Evolutionary conservation across 345 rosid species (phyloP).

Genomic region (Ceriops tagal): DNA sequence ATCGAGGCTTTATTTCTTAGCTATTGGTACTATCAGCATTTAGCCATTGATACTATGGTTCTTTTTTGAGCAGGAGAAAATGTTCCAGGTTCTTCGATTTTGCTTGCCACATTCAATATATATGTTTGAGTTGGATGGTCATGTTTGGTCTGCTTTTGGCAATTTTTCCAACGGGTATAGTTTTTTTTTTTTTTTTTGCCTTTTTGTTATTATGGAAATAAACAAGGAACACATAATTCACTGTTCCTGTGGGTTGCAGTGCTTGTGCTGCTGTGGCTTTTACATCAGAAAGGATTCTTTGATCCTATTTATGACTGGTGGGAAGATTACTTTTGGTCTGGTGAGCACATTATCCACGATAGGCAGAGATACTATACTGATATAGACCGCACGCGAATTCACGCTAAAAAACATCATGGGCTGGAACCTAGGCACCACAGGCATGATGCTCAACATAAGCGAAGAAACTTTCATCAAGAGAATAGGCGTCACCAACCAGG

Average conservation of each 20-base stretch:
- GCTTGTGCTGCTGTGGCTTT: conserved; percentile 71
- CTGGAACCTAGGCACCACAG: conserved; percentile 37
- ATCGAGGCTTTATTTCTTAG: background rate
- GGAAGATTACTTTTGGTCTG: conserved; percentile 52
- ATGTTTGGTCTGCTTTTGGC: conserved; percentile 72
- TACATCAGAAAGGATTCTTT: conserved; percentile 83
- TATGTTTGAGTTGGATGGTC: conserved; percentile 86
- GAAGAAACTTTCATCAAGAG: conserved; percentile 31
- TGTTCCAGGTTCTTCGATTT: conserved; percentile 82
- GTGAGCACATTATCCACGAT: conserved; percentile 21
- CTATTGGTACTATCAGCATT: background rate
- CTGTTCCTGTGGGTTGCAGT: conserved; percentile 38
- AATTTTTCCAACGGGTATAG: conserved; percentile 65
- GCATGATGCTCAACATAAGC: conserved; percentile 35
- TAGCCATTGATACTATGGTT: background rate
- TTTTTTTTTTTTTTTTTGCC: background rate
- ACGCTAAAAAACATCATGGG: conserved; percentile 28
- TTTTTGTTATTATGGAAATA: background rate
- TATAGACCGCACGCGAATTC: conserved; percentile 27
- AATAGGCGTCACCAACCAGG: conserved; percentile 43
- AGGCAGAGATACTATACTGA: conserved; percentile 21
- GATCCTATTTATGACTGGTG: conserved; percentile 84
- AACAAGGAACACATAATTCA: background rate
- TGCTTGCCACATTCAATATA: conserved; percentile 82
- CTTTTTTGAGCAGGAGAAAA: conserved; percentile 49